Base-by-base conservation (phyloP, 306 rosid species). In the Medicago truncatula region DNA sequence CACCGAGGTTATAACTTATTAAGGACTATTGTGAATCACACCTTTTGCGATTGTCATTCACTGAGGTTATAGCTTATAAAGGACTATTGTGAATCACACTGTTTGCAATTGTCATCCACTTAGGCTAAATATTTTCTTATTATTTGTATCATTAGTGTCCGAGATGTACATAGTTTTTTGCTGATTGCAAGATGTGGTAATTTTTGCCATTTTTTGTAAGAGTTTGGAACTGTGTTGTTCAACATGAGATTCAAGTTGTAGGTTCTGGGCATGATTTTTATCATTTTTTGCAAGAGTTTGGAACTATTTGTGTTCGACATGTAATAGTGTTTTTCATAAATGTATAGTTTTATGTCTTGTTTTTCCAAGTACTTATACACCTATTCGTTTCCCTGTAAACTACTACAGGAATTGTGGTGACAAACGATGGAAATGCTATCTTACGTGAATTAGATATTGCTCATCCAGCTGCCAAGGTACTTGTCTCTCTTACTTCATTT, bases 361-460 rank as follows among this genome's bases (percentile, higher is more conserved):
- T 44, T 16, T 75, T 31, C 39, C n/a, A 4, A 56, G 46, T 67
- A 64, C 21, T 31, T 21, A 77, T 18, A 64, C 11, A 23, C 58
- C 23, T 23, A 34, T 70, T 53, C 28, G 34, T 79, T 43, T 23
- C 16, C 41, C 49, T 36, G 14, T 64, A 75, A 78, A 68, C 68
- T 70, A 23, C 12, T 57, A 66, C 85, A 95, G 98, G 98, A 59
- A 96, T 96, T 43, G 99, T 96, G 53, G 99, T 96, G 66, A 96
- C 99, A 15, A 96, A 96, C 76, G 99, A 96, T 84, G 99, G 99
- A 47, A 96, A 96, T 87, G 93, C 99, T 40, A 96, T 96, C 79
- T 83, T 96, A 78, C 90, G 99, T 54, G 99, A 96, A 77, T 74
- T 96, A 76, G 99, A 96, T 85, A 23, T 96, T 78, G 96, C 99